phyloP scores from a whole-genome alignment of 345 rosid genomes.

The Ricinus communis region DNA sequence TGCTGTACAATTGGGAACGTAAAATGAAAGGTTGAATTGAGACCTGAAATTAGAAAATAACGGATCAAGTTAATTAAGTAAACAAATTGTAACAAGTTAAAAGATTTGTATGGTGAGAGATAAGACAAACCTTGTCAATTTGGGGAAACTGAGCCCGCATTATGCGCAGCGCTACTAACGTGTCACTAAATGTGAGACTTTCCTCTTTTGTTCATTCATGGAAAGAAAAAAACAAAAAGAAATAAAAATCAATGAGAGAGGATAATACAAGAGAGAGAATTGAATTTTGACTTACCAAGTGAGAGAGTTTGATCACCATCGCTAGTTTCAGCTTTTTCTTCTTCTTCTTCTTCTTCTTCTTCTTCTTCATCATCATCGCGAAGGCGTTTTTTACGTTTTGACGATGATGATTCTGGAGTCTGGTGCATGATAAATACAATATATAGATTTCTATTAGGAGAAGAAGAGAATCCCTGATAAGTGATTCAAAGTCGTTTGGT shows the following conservation, averaged over 20 bases:
- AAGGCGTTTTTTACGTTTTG: conserved; percentile 12
- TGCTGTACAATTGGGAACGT: conserved; percentile 85
- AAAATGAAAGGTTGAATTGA: conserved; percentile 73
- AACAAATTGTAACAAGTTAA: background rate
- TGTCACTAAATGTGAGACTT: conserved; percentile 74
- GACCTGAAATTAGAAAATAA: conserved; percentile 36
- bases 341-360: conserved; percentile 15
- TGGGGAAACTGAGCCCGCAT: conserved; percentile 94
- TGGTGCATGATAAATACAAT: background rate
- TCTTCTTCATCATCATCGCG: conserved; percentile 19
- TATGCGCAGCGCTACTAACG: conserved; percentile 76
- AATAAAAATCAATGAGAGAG: background rate
- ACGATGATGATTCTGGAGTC: conserved; percentile 2
- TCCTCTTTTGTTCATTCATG: conserved; percentile 41
- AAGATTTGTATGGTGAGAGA: background rate
- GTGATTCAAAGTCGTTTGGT: too few species aligned
- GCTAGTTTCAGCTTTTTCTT: conserved; percentile 24
- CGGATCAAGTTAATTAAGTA: conserved; percentile 1
- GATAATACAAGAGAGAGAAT: background rate
- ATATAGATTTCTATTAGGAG: background rate
- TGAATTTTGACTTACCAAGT: conserved; percentile 3
- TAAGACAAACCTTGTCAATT: conserved; percentile 54
- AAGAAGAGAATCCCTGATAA: too few species aligned
- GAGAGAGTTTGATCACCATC: conserved; percentile 24
- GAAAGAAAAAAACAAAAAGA: background rate